Conservation (phyloP, 106 monocot genomes). For the Platanthera zijinensis region DNA sequence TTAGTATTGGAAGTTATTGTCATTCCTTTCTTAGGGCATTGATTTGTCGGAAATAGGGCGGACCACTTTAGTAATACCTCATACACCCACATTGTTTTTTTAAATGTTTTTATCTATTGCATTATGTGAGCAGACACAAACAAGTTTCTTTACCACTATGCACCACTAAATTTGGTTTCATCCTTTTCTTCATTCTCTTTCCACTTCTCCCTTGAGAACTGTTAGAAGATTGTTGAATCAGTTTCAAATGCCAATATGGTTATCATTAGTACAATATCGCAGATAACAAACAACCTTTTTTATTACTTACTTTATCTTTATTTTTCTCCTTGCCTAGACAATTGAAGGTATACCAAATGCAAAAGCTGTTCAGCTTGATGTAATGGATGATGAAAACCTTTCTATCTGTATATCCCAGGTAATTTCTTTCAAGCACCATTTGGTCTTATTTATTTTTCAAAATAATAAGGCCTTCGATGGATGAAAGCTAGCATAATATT, state of each 20-base stretch:
- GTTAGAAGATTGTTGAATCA: not conserved
- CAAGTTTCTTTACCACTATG: not conserved
- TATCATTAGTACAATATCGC: not conserved
- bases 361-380: constrained; percentile 85
- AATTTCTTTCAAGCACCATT: not conserved
- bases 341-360: constrained; percentile 78
- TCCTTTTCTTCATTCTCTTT: not conserved
- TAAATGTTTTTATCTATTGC: not conserved
- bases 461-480: too few species aligned
- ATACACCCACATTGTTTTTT: not conserved
- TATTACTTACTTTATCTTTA: not conserved
- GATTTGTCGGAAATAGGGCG: not conserved
- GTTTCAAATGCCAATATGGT: not conserved
- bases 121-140: not conserved
- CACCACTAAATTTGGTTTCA: not conserved
- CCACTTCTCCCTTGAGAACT: not conserved
- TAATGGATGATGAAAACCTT: constrained; percentile 51
- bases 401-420: constrained; percentile 62
- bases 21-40: not conserved
- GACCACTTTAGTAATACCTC: not conserved
- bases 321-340: constrained; percentile 40
- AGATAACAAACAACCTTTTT: not conserved
- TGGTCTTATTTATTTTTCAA: not conserved
- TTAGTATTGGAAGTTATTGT: not conserved
- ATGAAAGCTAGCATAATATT: too few species aligned